Evolutionary conservation across 768 basidiomycete species (phyloP), one percentile per base, ranked within the genome.

Genomic region (Tephrocybe sp.): DNA sequence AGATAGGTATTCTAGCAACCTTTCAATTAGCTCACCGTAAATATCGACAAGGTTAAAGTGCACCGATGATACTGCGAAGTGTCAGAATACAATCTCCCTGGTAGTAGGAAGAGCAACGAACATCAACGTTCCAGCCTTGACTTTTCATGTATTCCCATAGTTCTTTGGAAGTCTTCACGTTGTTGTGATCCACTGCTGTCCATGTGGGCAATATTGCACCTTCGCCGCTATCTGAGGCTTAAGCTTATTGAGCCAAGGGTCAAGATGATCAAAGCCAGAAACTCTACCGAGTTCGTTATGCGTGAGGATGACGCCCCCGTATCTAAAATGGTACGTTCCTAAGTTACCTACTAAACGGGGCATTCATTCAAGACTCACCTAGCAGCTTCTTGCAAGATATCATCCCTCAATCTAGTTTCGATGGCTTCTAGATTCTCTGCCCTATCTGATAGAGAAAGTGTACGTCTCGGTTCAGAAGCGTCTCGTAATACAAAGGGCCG

Each of bases 371-470:
- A 44, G 9, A 50, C 65, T 47, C 49, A 89, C 87, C 84, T 82
- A 44, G 73, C 66, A 8, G 89, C 83, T 71, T 99, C 96, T 51
- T 84, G 80, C 19, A 98, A 70, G 40, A 99, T 95, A 60, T 99
- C 97, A 41, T 84, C 79, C 72, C 93, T 97, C 56, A 98, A 68
- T 41, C 96, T 81, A 39, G 74, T 73, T 67, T 95, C 97, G 49
- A 98, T 96, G 0, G 85, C 93, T 63, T 98, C 97, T 9, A 98
- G 75, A 61, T 95, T 97, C 67, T 93, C 89, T 1, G 93, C 89
- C n/a, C 97, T 80, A 68, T 96, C 92, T 19, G 93, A 94, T 27
- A 98, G 67, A 11, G 83, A 73, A 44, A 97, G 74, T 0, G 87
- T 89, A 35, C 80, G 80, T 46, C 88, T 79, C 3, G 94, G 94